Conservation (phyloP, 805 yeast species). For the Monosporozyma unispora region DNA sequence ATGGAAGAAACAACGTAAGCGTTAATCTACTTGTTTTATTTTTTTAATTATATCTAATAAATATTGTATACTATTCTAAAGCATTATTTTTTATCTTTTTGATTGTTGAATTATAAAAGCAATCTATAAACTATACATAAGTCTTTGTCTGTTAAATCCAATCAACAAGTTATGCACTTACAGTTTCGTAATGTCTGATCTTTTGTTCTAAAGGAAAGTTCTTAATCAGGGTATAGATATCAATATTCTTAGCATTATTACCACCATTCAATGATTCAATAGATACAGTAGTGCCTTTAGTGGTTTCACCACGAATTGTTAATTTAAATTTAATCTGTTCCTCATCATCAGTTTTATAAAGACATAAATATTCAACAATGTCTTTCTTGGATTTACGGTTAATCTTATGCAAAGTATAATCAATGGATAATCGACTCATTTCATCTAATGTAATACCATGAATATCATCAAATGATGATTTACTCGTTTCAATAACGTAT, state of each 20-base stretch:
- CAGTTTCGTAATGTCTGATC: neutral
- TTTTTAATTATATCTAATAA: too few relatives aligned
- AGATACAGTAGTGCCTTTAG: neutral
- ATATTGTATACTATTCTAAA: too few relatives aligned
- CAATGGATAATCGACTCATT: constrained; percentile 22
- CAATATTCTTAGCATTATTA: neutral
- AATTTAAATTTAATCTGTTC: constrained; percentile 19
- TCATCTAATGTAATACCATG: constrained; percentile 22
- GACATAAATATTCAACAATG: constrained; percentile 24
- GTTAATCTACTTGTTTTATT: constrained; percentile 16
- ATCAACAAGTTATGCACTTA: neutral
- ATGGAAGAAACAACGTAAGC: constrained; percentile 77
- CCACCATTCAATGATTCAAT: neutral
- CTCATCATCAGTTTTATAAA: neutral
- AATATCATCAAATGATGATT: constrained; percentile 23
- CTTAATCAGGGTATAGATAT: neutral
- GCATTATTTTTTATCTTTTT: neutral
- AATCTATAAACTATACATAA: neutral
- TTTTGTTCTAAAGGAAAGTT: neutral
- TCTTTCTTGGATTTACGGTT: constrained; percentile 14
- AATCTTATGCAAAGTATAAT: constrained; percentile 16
- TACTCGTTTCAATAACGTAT: neutral
- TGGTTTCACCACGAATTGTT: constrained; percentile 10
- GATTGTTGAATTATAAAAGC: too few relatives aligned
- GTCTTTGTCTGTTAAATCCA: neutral